phyloP scores from a whole-genome alignment of 306 rosid genomes.

The Notholithocarpus densiflorus region DNA sequence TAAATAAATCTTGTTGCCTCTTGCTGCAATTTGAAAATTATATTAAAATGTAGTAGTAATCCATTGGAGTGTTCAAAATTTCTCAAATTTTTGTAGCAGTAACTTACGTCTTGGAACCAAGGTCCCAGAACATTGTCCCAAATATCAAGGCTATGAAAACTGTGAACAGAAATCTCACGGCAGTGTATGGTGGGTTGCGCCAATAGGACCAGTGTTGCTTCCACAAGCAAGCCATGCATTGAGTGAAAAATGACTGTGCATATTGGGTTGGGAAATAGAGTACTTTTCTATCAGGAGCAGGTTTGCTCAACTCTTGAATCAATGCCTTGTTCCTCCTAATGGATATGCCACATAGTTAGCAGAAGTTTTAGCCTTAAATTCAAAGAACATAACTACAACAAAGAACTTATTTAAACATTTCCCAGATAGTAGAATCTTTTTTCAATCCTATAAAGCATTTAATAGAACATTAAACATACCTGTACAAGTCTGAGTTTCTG shows the following conservation, averaged over 20 bases:
- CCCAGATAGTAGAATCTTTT: not conserved
- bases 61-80: not conserved
- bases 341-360: not conserved
- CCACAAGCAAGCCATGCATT: conserved; percentile 43
- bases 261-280: conserved; percentile 30
- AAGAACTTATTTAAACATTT: not conserved
- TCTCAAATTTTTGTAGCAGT: not conserved
- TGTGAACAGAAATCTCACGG: conserved; percentile 32
- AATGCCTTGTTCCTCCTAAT: conserved; percentile 41
- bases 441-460: not conserved
- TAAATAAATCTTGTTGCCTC: conserved; percentile 31
- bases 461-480: conserved; percentile 14
- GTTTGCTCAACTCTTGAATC: conserved; percentile 32
- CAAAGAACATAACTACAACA: not conserved
- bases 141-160: conserved; percentile 29
- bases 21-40: conserved; percentile 14
- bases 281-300: conserved; percentile 28
- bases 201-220: conserved; percentile 44
- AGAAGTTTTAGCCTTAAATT: not conserved
- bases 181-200: conserved; percentile 45
- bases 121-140: conserved; percentile 47
- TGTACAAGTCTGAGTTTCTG: conserved; percentile 37
- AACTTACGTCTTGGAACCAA: conserved; percentile 42
- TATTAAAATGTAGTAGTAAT: not conserved
- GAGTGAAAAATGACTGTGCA: conserved; percentile 30